phyloP scores from a whole-genome alignment of 2,329 filamentous ascomycete species.

The Keithomyces neogunnii region DNA sequence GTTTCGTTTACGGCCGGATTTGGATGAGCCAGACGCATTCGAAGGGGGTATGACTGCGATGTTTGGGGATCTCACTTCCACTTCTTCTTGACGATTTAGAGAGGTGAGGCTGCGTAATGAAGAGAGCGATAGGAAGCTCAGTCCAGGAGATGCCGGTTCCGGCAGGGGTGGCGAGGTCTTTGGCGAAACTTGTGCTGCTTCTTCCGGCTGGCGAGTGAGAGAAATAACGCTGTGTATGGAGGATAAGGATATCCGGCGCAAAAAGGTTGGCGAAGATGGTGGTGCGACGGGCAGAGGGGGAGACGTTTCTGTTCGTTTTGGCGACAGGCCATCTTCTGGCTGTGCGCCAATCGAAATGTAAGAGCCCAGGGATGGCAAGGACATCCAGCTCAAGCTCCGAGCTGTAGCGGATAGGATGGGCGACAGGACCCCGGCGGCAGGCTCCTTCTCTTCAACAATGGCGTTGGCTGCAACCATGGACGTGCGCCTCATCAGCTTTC shows the following conservation, averaged over 20 bases:
- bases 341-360: not conserved
- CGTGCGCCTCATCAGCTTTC: not conserved
- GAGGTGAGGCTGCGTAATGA: not conserved
- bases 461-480: not conserved
- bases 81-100: not conserved
- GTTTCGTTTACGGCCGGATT: not conserved
- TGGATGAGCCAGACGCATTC: not conserved
- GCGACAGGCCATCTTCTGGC: not conserved
- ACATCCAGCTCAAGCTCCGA: constrained; percentile 2
- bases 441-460: not conserved
- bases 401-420: not conserved
- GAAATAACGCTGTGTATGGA: constrained; percentile 1
- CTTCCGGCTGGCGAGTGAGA: not conserved
- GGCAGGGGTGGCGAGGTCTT: not conserved
- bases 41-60: not conserved
- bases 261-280: not conserved
- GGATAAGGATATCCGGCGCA: not conserved
- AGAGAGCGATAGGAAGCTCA: not conserved
- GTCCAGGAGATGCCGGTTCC: not conserved
- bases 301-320: not conserved
- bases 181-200: not conserved
- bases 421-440: not conserved
- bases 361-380: not conserved
- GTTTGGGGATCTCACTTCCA: not conserved
- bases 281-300: not conserved